Evolutionary conservation across 495 filamentous ascomycete genomes (phyloP), one percentile per base, ranked within the genome.

Genomic region (Staphylotrichum longicolle): DNA sequence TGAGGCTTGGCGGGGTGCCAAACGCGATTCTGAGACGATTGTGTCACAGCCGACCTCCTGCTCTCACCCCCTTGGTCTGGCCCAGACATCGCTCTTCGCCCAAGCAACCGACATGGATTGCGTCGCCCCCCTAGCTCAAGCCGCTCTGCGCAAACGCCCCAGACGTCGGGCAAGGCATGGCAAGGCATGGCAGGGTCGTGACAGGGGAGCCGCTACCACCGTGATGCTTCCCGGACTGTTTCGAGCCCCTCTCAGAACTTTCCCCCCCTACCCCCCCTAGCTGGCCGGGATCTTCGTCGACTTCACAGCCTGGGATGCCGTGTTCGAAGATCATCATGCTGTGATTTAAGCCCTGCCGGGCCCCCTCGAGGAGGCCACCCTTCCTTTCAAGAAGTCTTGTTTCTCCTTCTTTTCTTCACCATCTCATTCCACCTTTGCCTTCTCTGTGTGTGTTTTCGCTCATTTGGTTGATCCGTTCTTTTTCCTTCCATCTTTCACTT

Each of bases 21-120:
- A 80, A 80, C 77, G 68, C 72, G 45, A 74, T 65, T 66, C 75
- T 70, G 76, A 80, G 77, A 81, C 78, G 69, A 42, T 61, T 68
- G 70, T 79, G 77, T 76, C 74, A 78, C 77, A 77, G 68, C 66
- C 54, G 60, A 55, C 67, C 75, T 75, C 72, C 71, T 67, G 69
- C 63, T 53, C 69, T 72, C 65, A 55, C 54, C 67, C 64, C 65
- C 61, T 62, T 65, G 62, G 64, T 70, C 67, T 66, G 57, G 50
- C 63, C 64, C 64, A 47, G 60, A 61, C 47, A 32, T 45, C 32
- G 41, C 53, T 48, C 56, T 62, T 49, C 60, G 35, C 10, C 53
- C 52, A 59, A 45, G 33, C 33, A 11, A 9, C 37, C 15, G 12
- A 27, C 46, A 34, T 12, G 2, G 3, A 33, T 11, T 6, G 34